A percentile compares a stretch with the other conserved stretches of the same genome.
Evolutionary conservation across 176 grass and related monocot genomes (phyloP).

Genomic region (Triticum dicoccoides): DNA sequence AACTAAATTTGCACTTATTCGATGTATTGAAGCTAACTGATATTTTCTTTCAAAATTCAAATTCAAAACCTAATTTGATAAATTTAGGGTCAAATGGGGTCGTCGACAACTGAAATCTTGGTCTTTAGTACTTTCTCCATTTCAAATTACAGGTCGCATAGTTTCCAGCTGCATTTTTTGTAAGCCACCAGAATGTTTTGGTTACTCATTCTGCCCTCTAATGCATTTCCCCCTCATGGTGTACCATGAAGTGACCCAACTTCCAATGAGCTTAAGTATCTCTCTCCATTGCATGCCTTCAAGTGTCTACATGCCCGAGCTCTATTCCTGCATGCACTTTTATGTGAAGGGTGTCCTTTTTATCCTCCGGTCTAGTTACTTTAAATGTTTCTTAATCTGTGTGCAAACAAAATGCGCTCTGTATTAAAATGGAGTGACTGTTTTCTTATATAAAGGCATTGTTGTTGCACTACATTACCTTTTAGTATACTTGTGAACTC

Average conservation of each 20-base stretch:
- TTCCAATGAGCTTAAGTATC: neutral
- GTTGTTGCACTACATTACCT: neutral
- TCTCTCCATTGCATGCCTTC: neutral
- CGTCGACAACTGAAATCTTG: neutral
- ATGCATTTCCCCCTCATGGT: neutral
- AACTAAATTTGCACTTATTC: neutral
- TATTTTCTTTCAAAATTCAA: neutral
- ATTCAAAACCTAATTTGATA: neutral
- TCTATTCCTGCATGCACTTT: constrained; percentile 3
- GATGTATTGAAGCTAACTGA: neutral
- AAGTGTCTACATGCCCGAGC: neutral
- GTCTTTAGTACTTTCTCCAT: neutral
- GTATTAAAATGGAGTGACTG: neutral
- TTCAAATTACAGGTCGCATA: neutral
- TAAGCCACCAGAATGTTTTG: neutral
- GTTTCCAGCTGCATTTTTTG: neutral
- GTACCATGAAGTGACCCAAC: neutral
- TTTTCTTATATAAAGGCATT: neutral
- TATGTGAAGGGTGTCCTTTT: neutral
- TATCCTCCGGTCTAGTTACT: neutral
- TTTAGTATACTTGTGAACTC: neutral
- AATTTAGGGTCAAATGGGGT: neutral
- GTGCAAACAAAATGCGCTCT: neutral
- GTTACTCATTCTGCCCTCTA: neutral
- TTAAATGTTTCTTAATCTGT: neutral